Evolutionary conservation across 192 early-diverging fungal genomes (phyloP).

Genomic region (Backusella westeae): DNA sequence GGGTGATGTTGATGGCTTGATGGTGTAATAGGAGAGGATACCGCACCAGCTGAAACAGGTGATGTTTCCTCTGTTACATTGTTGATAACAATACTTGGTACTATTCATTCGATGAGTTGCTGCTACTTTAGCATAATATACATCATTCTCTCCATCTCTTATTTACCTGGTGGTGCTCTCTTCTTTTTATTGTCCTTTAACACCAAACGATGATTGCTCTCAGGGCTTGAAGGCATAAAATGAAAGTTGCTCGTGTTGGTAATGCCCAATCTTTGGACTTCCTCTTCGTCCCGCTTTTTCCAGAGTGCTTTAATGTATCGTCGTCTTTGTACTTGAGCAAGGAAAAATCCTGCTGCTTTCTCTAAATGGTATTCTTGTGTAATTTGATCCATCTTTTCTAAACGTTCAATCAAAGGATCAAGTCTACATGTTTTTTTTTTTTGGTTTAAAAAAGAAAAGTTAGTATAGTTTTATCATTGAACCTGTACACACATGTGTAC

Average conservation of each 20-base stretch:
- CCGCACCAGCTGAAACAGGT: neutral
- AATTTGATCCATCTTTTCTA: constrained; percentile 30
- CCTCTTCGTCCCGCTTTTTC: constrained; percentile 32
- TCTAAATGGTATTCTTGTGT: constrained; percentile 28
- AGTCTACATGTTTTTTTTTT: neutral
- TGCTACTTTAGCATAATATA: neutral
- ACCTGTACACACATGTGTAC: too few relatives aligned
- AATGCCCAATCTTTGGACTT: constrained; percentile 13
- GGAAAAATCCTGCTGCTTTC: constrained; percentile 29
- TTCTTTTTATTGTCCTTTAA: neutral
- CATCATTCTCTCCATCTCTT: neutral
- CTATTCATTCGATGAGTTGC: neutral
- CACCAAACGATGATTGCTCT: neutral
- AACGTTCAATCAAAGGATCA: constrained; percentile 25
- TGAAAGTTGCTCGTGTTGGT: neutral
- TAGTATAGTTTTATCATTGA: too few relatives aligned
- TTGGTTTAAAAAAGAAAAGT: too few relatives aligned
- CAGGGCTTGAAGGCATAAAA: neutral
- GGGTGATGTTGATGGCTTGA: neutral
- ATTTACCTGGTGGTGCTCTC: neutral
- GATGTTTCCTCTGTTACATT: neutral
- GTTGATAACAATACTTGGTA: constrained; percentile 11
- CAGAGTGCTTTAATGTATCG: constrained; percentile 26
- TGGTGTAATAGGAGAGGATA: neutral
- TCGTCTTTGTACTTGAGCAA: constrained; percentile 25